These are phyloP conservation scores for Pterocarpus santalinus DNA, from an alignment of 306 rosid genomes.

Conservation along the genomic window DNA sequence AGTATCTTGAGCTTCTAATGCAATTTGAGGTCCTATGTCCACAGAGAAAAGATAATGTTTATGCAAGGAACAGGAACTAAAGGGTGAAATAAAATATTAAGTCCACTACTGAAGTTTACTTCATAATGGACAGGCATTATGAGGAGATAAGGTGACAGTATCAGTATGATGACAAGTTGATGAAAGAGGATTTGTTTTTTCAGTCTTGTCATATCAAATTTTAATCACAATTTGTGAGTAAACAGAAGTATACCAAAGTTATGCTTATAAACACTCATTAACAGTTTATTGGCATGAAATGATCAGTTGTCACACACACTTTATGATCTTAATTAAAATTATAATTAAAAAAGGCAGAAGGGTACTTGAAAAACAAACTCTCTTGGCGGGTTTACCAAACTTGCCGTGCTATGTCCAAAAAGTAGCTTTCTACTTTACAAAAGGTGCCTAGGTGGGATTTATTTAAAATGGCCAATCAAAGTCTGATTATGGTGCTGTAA, in stretches of 20 bases:
- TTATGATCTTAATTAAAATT: neutral
- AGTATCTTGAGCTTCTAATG: slow-evolving; percentile 13
- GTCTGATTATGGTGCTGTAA: neutral
- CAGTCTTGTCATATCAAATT: slow-evolving; percentile 14
- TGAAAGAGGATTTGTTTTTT: neutral
- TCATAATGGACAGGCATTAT: slow-evolving; percentile 44
- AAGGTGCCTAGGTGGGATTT: slow-evolving; percentile 35
- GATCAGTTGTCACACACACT: neutral
- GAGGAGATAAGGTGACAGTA: slow-evolving; percentile 10
- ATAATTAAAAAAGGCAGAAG: slow-evolving; percentile 26
- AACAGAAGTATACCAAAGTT: neutral
- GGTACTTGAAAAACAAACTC: neutral
- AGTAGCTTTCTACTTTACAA: slow-evolving; percentile 31
- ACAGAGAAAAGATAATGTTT: neutral
- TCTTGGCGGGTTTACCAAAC: slow-evolving; percentile 29
- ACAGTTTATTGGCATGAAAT: slow-evolving; percentile 16
- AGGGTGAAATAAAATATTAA: neutral
- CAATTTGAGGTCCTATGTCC: neutral
- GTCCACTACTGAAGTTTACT: slow-evolving; percentile 35
- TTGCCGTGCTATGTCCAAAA: slow-evolving; percentile 15
- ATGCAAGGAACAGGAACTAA: neutral
- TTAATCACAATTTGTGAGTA: slow-evolving; percentile 28
- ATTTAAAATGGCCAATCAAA: slow-evolving; percentile 42
- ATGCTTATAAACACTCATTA: neutral
- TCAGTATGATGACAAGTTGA: slow-evolving; percentile 31